These are phyloP conservation scores for Blastobotrys peoriensis DNA, from an alignment of 805 yeast species.

Conservation along the genomic window DNA sequence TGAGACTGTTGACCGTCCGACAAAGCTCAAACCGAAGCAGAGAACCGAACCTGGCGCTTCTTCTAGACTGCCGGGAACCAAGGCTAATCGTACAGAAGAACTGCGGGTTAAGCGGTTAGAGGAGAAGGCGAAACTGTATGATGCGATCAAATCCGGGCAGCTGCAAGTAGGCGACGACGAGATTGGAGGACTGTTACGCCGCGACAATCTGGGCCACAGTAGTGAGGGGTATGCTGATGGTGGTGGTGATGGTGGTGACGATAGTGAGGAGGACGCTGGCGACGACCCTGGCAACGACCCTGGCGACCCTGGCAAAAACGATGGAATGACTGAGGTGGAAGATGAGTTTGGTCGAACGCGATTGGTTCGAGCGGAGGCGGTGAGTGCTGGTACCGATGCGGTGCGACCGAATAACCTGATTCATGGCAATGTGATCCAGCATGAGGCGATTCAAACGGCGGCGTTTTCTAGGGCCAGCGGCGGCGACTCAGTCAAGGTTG, in stretches of 20 bases:
- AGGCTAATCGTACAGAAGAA: no score
- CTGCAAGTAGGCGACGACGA: conserved; percentile 6
- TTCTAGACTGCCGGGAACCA: no score
- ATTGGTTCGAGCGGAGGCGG: conserved; percentile 10
- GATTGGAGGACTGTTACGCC: conserved; percentile 4
- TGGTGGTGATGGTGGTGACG: conserved; percentile 1
- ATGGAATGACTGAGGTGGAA: conserved; percentile 16
- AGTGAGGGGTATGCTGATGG: background rate
- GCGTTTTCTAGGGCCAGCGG: background rate
- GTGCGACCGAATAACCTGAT: conserved; percentile 13
- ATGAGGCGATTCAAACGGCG: conserved; percentile 14
- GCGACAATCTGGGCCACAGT: background rate
- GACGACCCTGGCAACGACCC: no score
- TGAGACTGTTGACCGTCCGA: no score
- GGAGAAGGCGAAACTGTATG: conserved; percentile 12
- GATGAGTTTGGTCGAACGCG: conserved; percentile 24
- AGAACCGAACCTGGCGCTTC: no score
- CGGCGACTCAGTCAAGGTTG: background rate
- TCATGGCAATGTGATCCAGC: conserved; percentile 19
- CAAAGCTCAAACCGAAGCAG: background rate
- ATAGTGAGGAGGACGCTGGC: background rate
- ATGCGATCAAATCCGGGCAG: conserved; percentile 10
- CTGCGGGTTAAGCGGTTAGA: conserved; percentile 2
- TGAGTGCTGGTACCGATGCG: background rate
- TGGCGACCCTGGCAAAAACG: background rate